A percentile compares a stretch with the other conserved stretches of the same genome.
Conservation (phyloP, 352 stramenopile genomes). For the Pythium folliculosum region DNA sequence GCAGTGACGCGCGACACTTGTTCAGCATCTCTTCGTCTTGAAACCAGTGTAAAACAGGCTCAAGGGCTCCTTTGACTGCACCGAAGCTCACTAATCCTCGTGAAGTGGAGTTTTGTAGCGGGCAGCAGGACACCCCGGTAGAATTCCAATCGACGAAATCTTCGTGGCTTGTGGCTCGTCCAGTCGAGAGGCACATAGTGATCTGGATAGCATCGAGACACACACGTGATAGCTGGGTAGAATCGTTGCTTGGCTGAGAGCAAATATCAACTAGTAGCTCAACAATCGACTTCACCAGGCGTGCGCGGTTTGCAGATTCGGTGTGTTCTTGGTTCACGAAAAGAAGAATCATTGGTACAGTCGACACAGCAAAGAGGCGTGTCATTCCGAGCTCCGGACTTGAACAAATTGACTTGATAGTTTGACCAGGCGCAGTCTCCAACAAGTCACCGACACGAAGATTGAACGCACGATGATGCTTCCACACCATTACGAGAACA, state of each 20-base stretch:
- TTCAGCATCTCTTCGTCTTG: slow-evolving; percentile 1
- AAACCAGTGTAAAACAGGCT: slow-evolving; percentile 13
- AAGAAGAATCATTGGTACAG: slow-evolving; percentile 16
- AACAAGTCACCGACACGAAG: slow-evolving; percentile 8
- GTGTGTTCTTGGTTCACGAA: slow-evolving; percentile 18
- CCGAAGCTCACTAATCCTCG: background rate
- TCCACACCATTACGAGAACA: slow-evolving; percentile 17
- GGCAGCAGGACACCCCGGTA: slow-evolving; percentile 3
- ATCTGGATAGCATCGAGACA: slow-evolving; percentile 13
- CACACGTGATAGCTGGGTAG: background rate
- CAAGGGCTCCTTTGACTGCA: background rate
- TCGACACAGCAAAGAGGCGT: slow-evolving; percentile 2
- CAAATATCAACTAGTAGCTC: slow-evolving; percentile 5
- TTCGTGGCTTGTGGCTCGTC: background rate
- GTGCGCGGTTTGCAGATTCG: slow-evolving; percentile 9
- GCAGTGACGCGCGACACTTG: background rate
- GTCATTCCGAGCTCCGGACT: background rate
- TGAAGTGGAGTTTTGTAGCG: background rate
- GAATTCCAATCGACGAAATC: slow-evolving; percentile 9
- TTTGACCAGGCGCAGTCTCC: slow-evolving; percentile 14
- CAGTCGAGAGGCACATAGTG: slow-evolving; percentile 1
- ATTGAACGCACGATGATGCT: slow-evolving; percentile 19
- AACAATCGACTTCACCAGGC: slow-evolving; percentile 9
- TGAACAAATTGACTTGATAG: slow-evolving; percentile 8
- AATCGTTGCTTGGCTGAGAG: background rate